Percentiles rank a stretch among this genome's conserved stretches.
These are phyloP conservation scores for Polygonum maritimum DNA, from an alignment of 148 eudicot species.

Conservation along the genomic window DNA sequence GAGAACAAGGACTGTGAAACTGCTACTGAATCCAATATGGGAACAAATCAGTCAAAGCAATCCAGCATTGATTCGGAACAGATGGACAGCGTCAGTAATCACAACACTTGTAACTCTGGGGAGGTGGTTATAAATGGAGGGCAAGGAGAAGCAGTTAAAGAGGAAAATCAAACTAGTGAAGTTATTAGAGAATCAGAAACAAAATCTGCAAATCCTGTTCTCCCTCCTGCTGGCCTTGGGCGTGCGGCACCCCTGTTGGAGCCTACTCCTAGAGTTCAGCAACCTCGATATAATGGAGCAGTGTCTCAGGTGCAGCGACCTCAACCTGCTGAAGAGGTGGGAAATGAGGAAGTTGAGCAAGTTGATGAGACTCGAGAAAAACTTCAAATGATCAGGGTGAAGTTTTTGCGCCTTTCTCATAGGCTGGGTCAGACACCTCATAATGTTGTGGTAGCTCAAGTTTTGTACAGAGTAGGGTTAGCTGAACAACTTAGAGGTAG, in stretches of 20 bases:
- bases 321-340: slow-evolving; percentile 51
- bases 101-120: slow-evolving; percentile 5
- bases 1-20: slow-evolving; percentile 20
- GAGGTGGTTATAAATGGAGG: slow-evolving; percentile 14
- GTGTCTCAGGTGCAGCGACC: slow-evolving; percentile 46
- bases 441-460: slow-evolving; percentile 97
- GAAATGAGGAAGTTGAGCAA: slow-evolving; percentile 70
- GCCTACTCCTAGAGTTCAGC: slow-evolving; percentile 66
- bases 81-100: slow-evolving; percentile 18
- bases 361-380: slow-evolving; percentile 90
- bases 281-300: slow-evolving; percentile 58
- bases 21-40: slow-evolving; percentile 15
- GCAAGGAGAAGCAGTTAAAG: slow-evolving; percentile 14
- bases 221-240: slow-evolving; percentile 72
- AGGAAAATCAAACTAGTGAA: slow-evolving; percentile 27
- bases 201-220: slow-evolving; percentile 26
- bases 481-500: slow-evolving; percentile 95
- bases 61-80: slow-evolving; percentile 16
- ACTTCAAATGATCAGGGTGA: slow-evolving; percentile 95
- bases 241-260: slow-evolving; percentile 70
- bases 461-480: slow-evolving; percentile 81
- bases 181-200: slow-evolving; percentile 24
- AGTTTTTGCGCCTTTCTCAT: slow-evolving; percentile 89
- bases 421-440: slow-evolving; percentile 98
- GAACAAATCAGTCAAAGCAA: slow-evolving; percentile 4